Conservation (phyloP, 2,329 filamentous ascomycete genomes). For the Colletotrichum camelliae region DNA sequence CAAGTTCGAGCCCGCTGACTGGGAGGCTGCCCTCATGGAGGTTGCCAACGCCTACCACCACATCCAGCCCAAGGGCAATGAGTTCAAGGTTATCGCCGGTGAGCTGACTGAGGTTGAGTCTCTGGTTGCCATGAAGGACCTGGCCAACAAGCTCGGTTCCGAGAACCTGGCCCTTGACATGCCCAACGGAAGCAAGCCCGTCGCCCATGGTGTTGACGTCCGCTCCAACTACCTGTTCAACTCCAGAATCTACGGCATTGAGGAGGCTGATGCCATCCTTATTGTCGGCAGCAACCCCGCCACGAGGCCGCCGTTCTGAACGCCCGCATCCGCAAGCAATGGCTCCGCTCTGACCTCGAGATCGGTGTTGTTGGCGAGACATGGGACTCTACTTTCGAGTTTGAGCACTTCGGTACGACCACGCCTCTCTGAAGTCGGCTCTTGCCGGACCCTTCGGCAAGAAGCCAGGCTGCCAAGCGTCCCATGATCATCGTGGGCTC, state of each 20-base stretch:
- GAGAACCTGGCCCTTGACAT: constrained; percentile 96
- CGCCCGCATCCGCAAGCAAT: constrained; percentile 96
- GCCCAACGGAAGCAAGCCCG: constrained; percentile 79
- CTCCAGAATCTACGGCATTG: constrained; percentile 90
- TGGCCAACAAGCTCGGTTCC: constrained; percentile 94
- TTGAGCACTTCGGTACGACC: constrained; percentile 86
- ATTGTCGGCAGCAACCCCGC: constrained; percentile 92
- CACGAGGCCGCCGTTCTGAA: constrained; percentile 96
- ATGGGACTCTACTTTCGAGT: constrained; percentile 95
- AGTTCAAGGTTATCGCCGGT: constrained; percentile 95
- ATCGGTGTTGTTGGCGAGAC: constrained; percentile 89
- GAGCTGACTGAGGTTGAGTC: constrained; percentile 92
- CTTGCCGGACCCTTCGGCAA: constrained; percentile 90
- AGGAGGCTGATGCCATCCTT: constrained; percentile 91
- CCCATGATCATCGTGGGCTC: constrained; percentile 98
- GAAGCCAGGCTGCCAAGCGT: constrained; percentile 83
- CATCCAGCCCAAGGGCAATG: constrained; percentile 83
- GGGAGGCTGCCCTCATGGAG: constrained; percentile 94
- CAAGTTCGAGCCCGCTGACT: constrained; percentile 90
- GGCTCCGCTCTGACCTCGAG: constrained; percentile 92
- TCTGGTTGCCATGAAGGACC: constrained; percentile 94
- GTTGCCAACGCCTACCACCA: constrained; percentile 81
- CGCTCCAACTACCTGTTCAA: constrained; percentile 97
- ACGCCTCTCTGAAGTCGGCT: constrained; percentile 81
- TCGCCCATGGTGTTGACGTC: constrained; percentile 92